Percentiles rank a stretch among this genome's conserved stretches.
Evolutionary conservation across 2,329 filamentous ascomycete genomes (phyloP).

Genomic region (Monilinia fructicola): DNA sequence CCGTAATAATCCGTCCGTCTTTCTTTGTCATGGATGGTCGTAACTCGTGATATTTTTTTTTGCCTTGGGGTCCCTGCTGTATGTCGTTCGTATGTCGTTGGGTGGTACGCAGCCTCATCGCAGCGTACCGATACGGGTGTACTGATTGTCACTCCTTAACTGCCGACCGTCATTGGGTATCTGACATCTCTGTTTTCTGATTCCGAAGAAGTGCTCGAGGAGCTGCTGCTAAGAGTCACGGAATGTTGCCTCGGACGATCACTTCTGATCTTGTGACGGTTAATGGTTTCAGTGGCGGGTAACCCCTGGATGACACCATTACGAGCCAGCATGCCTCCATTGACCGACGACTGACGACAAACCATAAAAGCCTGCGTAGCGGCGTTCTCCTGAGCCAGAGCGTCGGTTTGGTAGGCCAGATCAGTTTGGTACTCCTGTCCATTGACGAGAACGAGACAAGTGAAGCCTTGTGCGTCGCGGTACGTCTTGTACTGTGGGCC

Average conservation of each 20-base stretch:
- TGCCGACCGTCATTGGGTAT: slow-evolving; percentile 28
- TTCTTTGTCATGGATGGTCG: slow-evolving; percentile 17
- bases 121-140: slow-evolving; percentile 17
- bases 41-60: slow-evolving; percentile 23
- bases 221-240: slow-evolving; percentile 41
- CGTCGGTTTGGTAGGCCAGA: slow-evolving; percentile 76
- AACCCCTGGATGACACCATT: slow-evolving; percentile 68
- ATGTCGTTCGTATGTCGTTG: slow-evolving; percentile 3
- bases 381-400: slow-evolving; percentile 85
- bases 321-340: slow-evolving; percentile 82
- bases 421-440: slow-evolving; percentile 96
- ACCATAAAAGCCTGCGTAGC: slow-evolving; percentile 97
- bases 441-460: slow-evolving; percentile 90
- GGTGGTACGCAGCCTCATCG: neutral
- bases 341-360: slow-evolving; percentile 95
- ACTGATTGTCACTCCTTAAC: slow-evolving; percentile 35
- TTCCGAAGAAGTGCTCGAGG: slow-evolving; percentile 40
- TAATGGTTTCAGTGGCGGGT: slow-evolving; percentile 47
- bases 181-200: slow-evolving; percentile 33
- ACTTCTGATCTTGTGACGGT: slow-evolving; percentile 36
- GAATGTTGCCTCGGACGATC: slow-evolving; percentile 38
- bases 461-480: slow-evolving; percentile 71
- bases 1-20: slow-evolving; percentile 7
- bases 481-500: slow-evolving; percentile 87
- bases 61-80: slow-evolving; percentile 12